Evolutionary conservation across 192 early-diverging fungal genomes (phyloP).

Genomic region (Spinellus fusiger): DNA sequence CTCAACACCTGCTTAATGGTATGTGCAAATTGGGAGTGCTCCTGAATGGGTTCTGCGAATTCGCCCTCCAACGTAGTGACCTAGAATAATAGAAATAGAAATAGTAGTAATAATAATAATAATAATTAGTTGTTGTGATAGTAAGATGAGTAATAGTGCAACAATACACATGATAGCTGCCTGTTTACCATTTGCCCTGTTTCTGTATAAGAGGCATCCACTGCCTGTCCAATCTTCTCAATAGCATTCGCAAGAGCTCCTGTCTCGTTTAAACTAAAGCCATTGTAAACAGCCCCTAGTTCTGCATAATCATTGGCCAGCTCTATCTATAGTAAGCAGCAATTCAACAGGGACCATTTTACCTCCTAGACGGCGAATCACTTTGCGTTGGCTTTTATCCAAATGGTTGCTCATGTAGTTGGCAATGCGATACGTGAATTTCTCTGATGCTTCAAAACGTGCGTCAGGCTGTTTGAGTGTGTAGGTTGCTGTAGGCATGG

Average conservation of each 20-base stretch:
- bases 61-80: conserved; percentile 63
- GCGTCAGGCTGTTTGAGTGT: conserved; percentile 66
- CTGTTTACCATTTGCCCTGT: conserved; percentile 65
- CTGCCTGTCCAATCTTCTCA: conserved; percentile 88
- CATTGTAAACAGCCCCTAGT: conserved; percentile 89
- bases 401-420: conserved; percentile 72
- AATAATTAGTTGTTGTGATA: neutral
- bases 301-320: conserved; percentile 71
- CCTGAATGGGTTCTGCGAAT: conserved; percentile 78
- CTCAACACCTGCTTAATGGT: conserved; percentile 84
- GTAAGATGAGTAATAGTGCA: neutral
- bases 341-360: neutral
- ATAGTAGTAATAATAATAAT: neutral
- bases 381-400: conserved; percentile 67
- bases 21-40: conserved; percentile 83
- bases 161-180: too few relatives aligned
- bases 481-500: conserved; percentile 51
- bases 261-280: conserved; percentile 85
- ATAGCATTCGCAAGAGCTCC: conserved; percentile 73
- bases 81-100: conserved; percentile 24
- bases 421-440: conserved; percentile 83
- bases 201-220: conserved; percentile 77
- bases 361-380: conserved; percentile 65
- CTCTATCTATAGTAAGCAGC: neutral
- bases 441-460: conserved; percentile 85